These are phyloP conservation scores for Schoenoplectus triqueter DNA, from an alignment of 202 grass and related monocot genomes.

Conservation along the genomic window DNA sequence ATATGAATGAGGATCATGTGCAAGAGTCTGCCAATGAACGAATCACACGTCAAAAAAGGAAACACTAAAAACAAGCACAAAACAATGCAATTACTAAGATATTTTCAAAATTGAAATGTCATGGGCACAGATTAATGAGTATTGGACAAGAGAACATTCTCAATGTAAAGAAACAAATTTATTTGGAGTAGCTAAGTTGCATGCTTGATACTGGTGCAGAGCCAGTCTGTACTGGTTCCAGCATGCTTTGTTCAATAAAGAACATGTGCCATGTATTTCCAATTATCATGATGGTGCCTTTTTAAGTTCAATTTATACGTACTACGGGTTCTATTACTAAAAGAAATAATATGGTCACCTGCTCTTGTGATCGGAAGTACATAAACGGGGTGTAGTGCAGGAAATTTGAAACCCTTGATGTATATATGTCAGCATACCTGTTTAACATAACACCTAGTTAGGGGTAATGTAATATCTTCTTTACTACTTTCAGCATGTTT, in stretches of 20 bases:
- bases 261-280: slow-evolving; percentile 11
- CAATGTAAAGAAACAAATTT: background rate
- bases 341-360: slow-evolving; percentile 51
- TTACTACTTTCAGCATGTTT: no score
- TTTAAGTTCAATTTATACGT: slow-evolving; percentile 21
- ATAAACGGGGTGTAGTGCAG: slow-evolving; percentile 95
- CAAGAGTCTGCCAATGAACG: slow-evolving; percentile 60
- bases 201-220: background rate
- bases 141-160: slow-evolving; percentile 1
- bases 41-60: slow-evolving; percentile 27
- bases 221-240: background rate
- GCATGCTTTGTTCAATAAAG: background rate
- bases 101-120: background rate
- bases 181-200: background rate
- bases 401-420: slow-evolving; percentile 97
- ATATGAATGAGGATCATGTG: slow-evolving; percentile 69
- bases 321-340: background rate
- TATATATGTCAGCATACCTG: slow-evolving; percentile 99
- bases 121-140: background rate
- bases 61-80: slow-evolving; percentile 20
- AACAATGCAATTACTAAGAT: background rate
- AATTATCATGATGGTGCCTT: background rate
- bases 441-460: slow-evolving; percentile 25
- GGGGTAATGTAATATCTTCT: no score
- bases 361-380: slow-evolving; percentile 96